These are phyloP conservation scores for Mediolabrus comicus DNA, from an alignment of 108 stramenopile genomes.

Conservation along the genomic window DNA sequence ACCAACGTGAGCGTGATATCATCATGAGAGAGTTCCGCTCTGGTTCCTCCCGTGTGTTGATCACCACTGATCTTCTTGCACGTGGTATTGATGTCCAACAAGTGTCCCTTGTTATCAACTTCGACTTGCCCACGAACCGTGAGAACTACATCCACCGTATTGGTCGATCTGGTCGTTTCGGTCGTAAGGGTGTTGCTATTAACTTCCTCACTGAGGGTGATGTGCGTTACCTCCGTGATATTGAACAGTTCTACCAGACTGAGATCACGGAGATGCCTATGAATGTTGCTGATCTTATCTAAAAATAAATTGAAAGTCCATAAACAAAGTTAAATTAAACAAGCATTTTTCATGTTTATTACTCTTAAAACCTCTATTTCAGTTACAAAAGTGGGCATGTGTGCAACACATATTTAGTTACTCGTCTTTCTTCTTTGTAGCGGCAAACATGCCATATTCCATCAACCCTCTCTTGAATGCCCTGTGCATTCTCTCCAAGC, in stretches of 20 bases:
- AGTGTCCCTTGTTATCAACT: constrained; percentile 99
- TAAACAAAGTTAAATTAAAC: constrained; percentile 5
- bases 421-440: constrained; percentile 59
- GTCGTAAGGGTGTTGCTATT: constrained; percentile 99
- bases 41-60: constrained; percentile 99
- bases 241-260: constrained; percentile 99
- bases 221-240: constrained; percentile 98
- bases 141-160: constrained; percentile 99
- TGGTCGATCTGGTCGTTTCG: constrained; percentile 99
- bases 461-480: constrained; percentile 94
- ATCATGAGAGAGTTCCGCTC: constrained; percentile 99
- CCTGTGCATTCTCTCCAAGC: constrained; percentile 94
- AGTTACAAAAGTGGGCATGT: too few relatives aligned
- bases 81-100: constrained; percentile 99
- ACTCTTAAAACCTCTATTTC: too few relatives aligned
- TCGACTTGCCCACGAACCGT: constrained; percentile 99
- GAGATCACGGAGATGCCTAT: constrained; percentile 98
- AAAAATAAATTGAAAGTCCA: constrained; percentile 30
- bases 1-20: constrained; percentile 98
- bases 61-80: constrained; percentile 97
- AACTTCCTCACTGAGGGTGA: constrained; percentile 98
- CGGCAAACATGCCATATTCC: constrained; percentile 96
- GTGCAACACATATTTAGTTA: background rate
- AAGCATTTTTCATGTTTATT: background rate
- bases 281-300: constrained; percentile 93